These are phyloP conservation scores for Gynandropsis gynandra DNA, from an alignment of 345 rosid genomes.

Conservation along the genomic window DNA sequence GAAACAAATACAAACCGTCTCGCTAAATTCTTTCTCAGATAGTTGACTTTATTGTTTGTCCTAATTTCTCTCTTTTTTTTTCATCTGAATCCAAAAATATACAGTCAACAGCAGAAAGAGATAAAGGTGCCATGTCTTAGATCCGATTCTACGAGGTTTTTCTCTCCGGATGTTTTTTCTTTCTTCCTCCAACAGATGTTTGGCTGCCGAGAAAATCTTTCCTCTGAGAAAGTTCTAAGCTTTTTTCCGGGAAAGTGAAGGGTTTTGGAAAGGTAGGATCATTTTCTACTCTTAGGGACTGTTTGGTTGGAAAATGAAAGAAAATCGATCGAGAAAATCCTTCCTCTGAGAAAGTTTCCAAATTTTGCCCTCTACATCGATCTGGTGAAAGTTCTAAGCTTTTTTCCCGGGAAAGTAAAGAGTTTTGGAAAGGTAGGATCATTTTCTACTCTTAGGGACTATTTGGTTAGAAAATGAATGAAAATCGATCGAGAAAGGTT, in stretches of 20 bases:
- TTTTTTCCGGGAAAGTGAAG: not conserved
- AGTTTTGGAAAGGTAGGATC: constrained; percentile 12
- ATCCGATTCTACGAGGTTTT: constrained; percentile 29
- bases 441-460: not conserved
- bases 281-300: too few relatives aligned
- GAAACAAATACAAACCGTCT: constrained; percentile 25
- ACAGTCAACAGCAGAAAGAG: constrained; percentile 26
- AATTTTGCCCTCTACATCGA: constrained; percentile 9
- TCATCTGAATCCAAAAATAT: constrained; percentile 18
- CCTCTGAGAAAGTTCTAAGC: not conserved
- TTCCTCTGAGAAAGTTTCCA: constrained; percentile 16
- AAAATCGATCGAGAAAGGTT: not conserved
- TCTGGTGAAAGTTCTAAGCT: constrained; percentile 25
- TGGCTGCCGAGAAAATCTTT: constrained; percentile 14
- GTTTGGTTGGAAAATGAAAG: too few relatives aligned
- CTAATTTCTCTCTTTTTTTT: constrained; percentile 4
- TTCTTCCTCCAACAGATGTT: constrained; percentile 4
- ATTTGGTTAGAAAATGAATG: not conserved
- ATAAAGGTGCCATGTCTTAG: constrained; percentile 21
- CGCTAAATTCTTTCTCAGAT: constrained; percentile 21
- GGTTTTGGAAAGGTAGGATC: too few relatives aligned
- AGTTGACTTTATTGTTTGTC: constrained; percentile 31
- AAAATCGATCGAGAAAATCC: too few relatives aligned
- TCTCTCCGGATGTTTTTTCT: not conserved
- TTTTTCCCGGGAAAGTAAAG: constrained; percentile 18